Base-by-base conservation (phyloP, 257 asterid species). In the Craterostigma plantagineum region DNA sequence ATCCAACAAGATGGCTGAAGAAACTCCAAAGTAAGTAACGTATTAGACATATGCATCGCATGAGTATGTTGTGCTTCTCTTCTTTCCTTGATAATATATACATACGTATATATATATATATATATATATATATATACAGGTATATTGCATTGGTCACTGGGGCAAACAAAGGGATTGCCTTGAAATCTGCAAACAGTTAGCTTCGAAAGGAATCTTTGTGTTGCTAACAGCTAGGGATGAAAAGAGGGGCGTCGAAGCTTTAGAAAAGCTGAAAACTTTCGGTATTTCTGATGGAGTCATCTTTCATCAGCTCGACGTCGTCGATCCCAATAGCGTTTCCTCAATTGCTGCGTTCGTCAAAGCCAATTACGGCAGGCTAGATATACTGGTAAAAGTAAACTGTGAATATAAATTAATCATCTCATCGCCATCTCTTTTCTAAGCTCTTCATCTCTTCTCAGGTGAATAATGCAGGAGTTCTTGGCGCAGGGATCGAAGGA, bases 401-500 rank as follows among this genome's bases (percentile, higher is more conserved):
- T n/a, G n/a, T n/a, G n/a, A n/a, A n/a, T n/a, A n/a, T n/a, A n/a
- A n/a, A n/a, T n/a, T n/a, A n/a, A n/a, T n/a, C n/a, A n/a, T n/a
- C n/a, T n/a, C n/a, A n/a, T n/a, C n/a, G n/a, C n/a, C n/a, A n/a
- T n/a, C n/a, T n/a, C n/a, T n/a, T n/a, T n/a, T n/a, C n/a, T n/a
- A n/a, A n/a, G n/a, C n/a, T n/a, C n/a, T n/a, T n/a, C n/a, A n/a
- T n/a, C n/a, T n/a, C n/a, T n/a, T n/a, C n/a, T n/a, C 52, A 73
- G 82, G 69, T 69, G 37, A 73, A 69, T n/a, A 69, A 66, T 57
- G 82, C 72, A 3, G 82, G 46, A 56, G 17, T 66, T 11, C 10
- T 12, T 35, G 82, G 72, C 33, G 59, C 36, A 13, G 14, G 14
- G 4, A 30, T 50, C 37, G 51, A 59, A 34, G 46, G 2, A 11